Evolutionary conservation across 2,329 filamentous ascomycete genomes (phyloP), one percentile per base, ranked within the genome.

Genomic region (Alternaria arbusti): DNA sequence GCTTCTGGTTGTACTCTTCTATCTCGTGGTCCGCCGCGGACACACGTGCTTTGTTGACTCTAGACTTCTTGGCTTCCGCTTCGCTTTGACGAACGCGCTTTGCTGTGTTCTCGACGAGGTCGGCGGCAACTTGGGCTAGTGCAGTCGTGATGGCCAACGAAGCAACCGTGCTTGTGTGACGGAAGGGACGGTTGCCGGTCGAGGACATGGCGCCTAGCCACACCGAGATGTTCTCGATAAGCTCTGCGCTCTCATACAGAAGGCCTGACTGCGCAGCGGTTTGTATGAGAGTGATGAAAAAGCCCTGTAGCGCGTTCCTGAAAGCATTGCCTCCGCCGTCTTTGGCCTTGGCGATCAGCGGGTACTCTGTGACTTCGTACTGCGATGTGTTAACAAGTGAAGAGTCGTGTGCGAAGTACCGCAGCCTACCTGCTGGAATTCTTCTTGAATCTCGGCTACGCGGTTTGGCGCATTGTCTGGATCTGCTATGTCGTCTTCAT

Each of bases 151-250:
- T 90, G 15, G 92, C 87, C 32, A 98, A 83, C 1, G 92, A 90
- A 23, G 95, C 90, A 0, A 96, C 90, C 2, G 95, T 97, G 1
- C 94, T 92, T 0, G 96, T 99, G 80, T 99, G 96, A 68, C 96
- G 88, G 81, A 99, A 97, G 2, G 96, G 94, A 59, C 96, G 89
- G 65, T 95, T 90, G 5, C 89, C 87, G 0, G 94, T 94, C 5
- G 93, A 96, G 3, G 95, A 96, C 91, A 99, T 93, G 63, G 92
- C 91, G 43, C 90, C 90, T 64, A 97, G 86, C 96, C 96, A 99
- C 61, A 92, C 86, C 70, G 94, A 89, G 51, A 98, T 87, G 75
- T 97, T 97, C 77, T 97, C 94, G 74, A 97, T 89, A 54, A 99
- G 84, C 28, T 90, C 87, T 36, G 83, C 81, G 66, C 96, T 91